Evolutionary conservation across 2,329 filamentous ascomycete species (phyloP).

Genomic region (Colletotrichum orbiculare): DNA sequence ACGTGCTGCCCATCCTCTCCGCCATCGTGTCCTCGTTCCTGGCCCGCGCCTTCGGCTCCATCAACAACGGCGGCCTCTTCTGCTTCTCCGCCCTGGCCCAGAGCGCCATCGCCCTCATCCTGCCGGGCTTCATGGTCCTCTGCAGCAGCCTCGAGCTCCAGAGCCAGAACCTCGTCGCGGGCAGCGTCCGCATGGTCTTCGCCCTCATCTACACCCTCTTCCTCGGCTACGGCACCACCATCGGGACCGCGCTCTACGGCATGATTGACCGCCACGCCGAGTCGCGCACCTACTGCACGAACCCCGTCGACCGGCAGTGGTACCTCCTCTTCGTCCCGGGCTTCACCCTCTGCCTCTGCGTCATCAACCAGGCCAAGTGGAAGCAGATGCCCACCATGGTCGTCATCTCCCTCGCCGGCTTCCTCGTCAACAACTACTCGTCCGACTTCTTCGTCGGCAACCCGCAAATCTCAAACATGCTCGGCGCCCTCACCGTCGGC

Average conservation of each 20-base stretch:
- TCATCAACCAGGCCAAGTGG: slow-evolving; percentile 86
- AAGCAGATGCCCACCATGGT: slow-evolving; percentile 82
- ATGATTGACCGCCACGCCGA: slow-evolving; percentile 61
- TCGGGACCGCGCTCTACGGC: slow-evolving; percentile 69
- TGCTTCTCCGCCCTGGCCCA: slow-evolving; percentile 80
- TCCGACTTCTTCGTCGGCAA: slow-evolving; percentile 74
- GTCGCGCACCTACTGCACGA: slow-evolving; percentile 50
- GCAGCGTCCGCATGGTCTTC: slow-evolving; percentile 76
- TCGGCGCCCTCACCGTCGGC: slow-evolving; percentile 81
- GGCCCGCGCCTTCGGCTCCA: slow-evolving; percentile 75
- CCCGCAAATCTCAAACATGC: slow-evolving; percentile 79
- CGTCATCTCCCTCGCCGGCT: slow-evolving; percentile 78
- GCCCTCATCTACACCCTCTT: slow-evolving; percentile 77
- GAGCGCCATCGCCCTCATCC: slow-evolving; percentile 79
- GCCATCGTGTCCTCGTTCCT: slow-evolving; percentile 75
- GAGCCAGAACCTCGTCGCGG: slow-evolving; percentile 72
- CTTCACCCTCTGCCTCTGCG: slow-evolving; percentile 76
- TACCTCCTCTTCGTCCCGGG: slow-evolving; percentile 70
- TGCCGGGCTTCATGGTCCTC: slow-evolving; percentile 69
- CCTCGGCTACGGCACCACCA: slow-evolving; percentile 74
- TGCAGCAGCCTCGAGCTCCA: slow-evolving; percentile 71
- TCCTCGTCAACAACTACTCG: slow-evolving; percentile 80
- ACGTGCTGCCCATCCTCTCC: slow-evolving; percentile 64
- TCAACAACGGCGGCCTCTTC: slow-evolving; percentile 67
- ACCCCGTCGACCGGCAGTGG: slow-evolving; percentile 60